A percentile compares a stretch with the other conserved stretches of the same genome.
phyloP scores from a whole-genome alignment of 2,329 filamentous ascomycete genomes.

The Hymenoscyphus linearis region DNA sequence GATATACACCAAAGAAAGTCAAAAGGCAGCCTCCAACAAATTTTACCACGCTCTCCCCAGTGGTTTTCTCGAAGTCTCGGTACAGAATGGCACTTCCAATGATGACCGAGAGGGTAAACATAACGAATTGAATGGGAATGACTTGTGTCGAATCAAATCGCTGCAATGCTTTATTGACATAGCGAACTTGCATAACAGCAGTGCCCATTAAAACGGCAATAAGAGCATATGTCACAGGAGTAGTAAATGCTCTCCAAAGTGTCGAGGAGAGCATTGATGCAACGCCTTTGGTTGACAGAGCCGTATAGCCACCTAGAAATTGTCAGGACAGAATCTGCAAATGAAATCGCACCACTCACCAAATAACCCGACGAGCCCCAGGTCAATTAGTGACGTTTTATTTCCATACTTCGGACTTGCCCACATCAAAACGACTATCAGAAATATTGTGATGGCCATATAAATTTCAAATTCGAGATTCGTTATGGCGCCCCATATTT shows the following conservation, averaged over 20 bases:
- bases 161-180: slow-evolving; percentile 85
- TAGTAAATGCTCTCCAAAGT: slow-evolving; percentile 81
- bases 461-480: slow-evolving; percentile 89
- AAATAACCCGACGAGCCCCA: slow-evolving; percentile 89
- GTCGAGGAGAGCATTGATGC: slow-evolving; percentile 92
- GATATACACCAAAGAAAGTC: slow-evolving; percentile 94
- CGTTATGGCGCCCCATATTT: slow-evolving; percentile 86
- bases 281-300: slow-evolving; percentile 90
- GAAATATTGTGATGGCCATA: slow-evolving; percentile 64
- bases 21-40: slow-evolving; percentile 87
- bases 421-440: slow-evolving; percentile 77
- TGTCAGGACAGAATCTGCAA: slow-evolving; percentile 11
- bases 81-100: slow-evolving; percentile 90
- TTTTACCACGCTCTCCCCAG: slow-evolving; percentile 66
- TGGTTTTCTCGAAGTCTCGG: slow-evolving; percentile 86
- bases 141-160: slow-evolving; percentile 96
- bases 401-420: slow-evolving; percentile 79
- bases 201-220: slow-evolving; percentile 73
- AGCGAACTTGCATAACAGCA: slow-evolving; percentile 94
- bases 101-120: slow-evolving; percentile 94
- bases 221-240: slow-evolving; percentile 87
- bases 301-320: slow-evolving; percentile 80
- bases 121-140: slow-evolving; percentile 94
- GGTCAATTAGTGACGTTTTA: slow-evolving; percentile 81
- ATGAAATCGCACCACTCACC: slow-evolving; percentile 49